Evolutionary conservation across 139 green algal species (phyloP), one percentile per base, ranked within the genome.

Genomic region (Tetradesmus lagerheimii): DNA sequence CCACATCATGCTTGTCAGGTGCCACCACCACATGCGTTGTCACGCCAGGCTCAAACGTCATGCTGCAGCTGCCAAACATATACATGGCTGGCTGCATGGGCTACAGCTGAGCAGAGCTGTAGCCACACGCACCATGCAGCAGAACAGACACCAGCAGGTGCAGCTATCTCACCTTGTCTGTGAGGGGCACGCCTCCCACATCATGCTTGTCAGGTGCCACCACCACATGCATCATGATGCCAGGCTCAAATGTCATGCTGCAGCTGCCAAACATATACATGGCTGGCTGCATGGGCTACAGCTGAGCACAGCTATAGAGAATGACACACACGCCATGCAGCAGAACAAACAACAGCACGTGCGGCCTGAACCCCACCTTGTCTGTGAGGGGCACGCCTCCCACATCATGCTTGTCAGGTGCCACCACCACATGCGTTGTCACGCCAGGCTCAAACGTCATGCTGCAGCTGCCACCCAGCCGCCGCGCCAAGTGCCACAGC

Each of bases 401-500:
- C 1, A 38, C 8, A 12, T 39, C 85, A 94, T 95, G 47, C 93
- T 91, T 25, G 95, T 97, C 53, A 75, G 62, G 50, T 62, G 90
- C 85, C 38, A 96, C 93, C 34, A 98, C 92, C 8, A 98, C 89
- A 83, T 98, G 96, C 37, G 92, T 91, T 14, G 92, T 91, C 0
- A 35, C 18, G 4, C 45, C 67, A 1, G 91, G 67, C 5, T 14
- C 66, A 18, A 85, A 57, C 14, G 89, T 81, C 9, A 62, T 34
- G 23, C 64, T n/a, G 81, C 94, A 98, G 1, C 62, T 35, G 1
- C 96, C 97, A 0, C 97, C 97, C 80, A 99, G 83, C 27, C 93
- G 37, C 80, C 92, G 82, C 0, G 96, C 97, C 41, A 98, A 87
- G 75, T 92, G 87, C 96, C 97, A 99, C 67, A 98, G 87, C 14